phyloP scores from a whole-genome alignment of 345 rosid species.

The Cardamine chenopodiifolia region DNA sequence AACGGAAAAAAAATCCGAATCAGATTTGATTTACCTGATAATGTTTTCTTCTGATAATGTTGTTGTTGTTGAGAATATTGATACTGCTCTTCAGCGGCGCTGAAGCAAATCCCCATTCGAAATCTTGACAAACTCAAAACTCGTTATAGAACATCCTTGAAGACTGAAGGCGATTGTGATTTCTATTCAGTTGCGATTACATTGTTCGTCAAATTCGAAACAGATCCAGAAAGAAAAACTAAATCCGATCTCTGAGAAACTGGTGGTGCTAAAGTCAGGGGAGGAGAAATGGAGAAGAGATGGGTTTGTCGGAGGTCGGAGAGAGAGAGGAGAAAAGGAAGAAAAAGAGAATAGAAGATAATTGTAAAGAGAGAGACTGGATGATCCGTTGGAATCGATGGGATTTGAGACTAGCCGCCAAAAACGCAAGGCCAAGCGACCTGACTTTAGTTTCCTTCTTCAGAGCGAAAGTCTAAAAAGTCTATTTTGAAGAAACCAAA shows the following conservation, averaged over 20 bases:
- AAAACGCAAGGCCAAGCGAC: slow-evolving; percentile 50
- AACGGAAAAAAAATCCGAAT: background rate
- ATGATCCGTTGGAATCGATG: slow-evolving; percentile 41
- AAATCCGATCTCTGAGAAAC: slow-evolving; percentile 18
- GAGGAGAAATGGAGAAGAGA: slow-evolving; percentile 5
- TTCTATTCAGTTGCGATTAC: slow-evolving; percentile 10
- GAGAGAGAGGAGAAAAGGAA: slow-evolving; percentile 1
- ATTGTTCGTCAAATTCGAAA: background rate
- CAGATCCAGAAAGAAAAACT: slow-evolving; percentile 13
- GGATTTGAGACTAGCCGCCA: slow-evolving; percentile 46
- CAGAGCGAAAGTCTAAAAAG: too few species aligned
- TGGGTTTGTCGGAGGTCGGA: slow-evolving; percentile 27
- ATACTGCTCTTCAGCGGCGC: slow-evolving; percentile 40
- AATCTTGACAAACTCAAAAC: background rate
- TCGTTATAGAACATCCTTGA: background rate
- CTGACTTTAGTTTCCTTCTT: background rate
- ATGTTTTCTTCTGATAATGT: slow-evolving; percentile 26
- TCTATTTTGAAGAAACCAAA: too few species aligned
- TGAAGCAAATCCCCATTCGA: slow-evolving; percentile 52
- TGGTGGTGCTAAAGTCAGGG: background rate
- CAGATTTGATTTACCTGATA: background rate
- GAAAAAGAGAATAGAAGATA: slow-evolving; percentile 2
- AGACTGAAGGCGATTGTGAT: background rate
- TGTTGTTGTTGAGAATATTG: slow-evolving; percentile 32
- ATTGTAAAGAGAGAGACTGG: slow-evolving; percentile 27